phyloP scores from a whole-genome alignment of 352 stramenopile genomes.

The Globisporangium canariense region DNA sequence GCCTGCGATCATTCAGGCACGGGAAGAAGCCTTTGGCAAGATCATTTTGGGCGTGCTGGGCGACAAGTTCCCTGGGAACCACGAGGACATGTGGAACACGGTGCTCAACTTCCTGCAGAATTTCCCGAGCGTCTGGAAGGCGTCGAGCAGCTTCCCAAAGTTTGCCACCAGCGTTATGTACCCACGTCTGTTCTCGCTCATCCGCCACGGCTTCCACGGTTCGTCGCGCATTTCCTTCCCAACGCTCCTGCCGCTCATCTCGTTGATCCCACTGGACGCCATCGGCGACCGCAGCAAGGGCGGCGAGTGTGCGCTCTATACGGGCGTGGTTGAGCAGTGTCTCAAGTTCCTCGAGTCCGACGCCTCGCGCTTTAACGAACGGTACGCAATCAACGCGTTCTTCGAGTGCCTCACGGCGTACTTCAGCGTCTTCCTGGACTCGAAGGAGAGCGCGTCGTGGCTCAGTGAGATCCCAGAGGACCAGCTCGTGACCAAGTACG shows the following conservation, averaged over 20 bases:
- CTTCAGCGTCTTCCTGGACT: conserved; percentile 62
- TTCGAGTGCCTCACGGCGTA: conserved; percentile 75
- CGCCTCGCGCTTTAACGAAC: conserved; percentile 49
- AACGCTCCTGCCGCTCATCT: conserved; percentile 67
- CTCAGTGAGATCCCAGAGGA: conserved; percentile 25
- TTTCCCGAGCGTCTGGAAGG: conserved; percentile 43
- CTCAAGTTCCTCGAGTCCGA: conserved; percentile 67
- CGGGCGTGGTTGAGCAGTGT: conserved; percentile 57
- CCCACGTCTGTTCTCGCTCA: conserved; percentile 64
- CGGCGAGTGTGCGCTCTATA: conserved; percentile 48
- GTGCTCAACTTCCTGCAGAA: conserved; percentile 69
- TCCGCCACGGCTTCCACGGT: conserved; percentile 76
- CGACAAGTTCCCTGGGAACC: conserved; percentile 68
- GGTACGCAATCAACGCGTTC: conserved; percentile 51
- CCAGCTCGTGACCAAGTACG: conserved; percentile 34
- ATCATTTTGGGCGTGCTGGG: conserved; percentile 62
- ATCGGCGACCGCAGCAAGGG: conserved; percentile 36
- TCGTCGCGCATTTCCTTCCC: conserved; percentile 66
- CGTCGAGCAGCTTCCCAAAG: conserved; percentile 43
- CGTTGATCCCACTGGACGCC: conserved; percentile 61
- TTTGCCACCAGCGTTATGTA: conserved; percentile 61
- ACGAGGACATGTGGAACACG: conserved; percentile 70
- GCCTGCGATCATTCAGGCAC: conserved; percentile 34
- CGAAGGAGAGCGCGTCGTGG: conserved; percentile 29
- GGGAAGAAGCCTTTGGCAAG: conserved; percentile 66